Evolutionary conservation across 805 yeast genomes (phyloP).

Genomic region (Candida nonsorbophila): DNA sequence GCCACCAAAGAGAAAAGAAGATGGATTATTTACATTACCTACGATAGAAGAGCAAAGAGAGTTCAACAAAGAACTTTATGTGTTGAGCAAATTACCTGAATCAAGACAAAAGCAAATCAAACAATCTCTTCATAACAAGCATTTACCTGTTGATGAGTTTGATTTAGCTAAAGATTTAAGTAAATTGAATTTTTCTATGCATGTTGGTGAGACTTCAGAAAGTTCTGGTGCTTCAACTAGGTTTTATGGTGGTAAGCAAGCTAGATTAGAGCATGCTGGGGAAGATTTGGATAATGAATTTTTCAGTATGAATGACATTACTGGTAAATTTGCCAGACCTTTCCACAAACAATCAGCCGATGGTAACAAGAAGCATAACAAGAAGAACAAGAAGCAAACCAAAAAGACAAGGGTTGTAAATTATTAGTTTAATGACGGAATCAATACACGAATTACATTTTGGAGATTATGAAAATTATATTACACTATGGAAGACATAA

Average conservation of each 20-base stretch:
- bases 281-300: slow-evolving; percentile 83
- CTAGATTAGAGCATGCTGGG: slow-evolving; percentile 72
- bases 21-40: slow-evolving; percentile 53
- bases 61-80: slow-evolving; percentile 75
- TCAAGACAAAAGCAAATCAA: slow-evolving; percentile 67
- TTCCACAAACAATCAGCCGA: slow-evolving; percentile 52
- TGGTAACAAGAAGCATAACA: slow-evolving; percentile 57
- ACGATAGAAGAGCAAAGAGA: slow-evolving; percentile 33
- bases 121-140: slow-evolving; percentile 56
- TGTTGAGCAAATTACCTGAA: slow-evolving; percentile 60
- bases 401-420: slow-evolving; percentile 36
- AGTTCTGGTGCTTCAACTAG: slow-evolving; percentile 38
- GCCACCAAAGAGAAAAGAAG: slow-evolving; percentile 64
- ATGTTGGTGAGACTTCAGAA: slow-evolving; percentile 44
- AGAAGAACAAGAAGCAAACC: slow-evolving; percentile 67
- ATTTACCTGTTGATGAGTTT: slow-evolving; percentile 45
- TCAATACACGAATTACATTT: slow-evolving; percentile 1
- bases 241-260: slow-evolving; percentile 78
- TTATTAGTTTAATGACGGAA: slow-evolving; percentile 9
- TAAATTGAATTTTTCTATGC: slow-evolving; percentile 74
- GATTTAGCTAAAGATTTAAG: slow-evolving; percentile 67
- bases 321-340: slow-evolving; percentile 64
- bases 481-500: slow-evolving; percentile 1
- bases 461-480: not conserved
- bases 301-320: slow-evolving; percentile 61